phyloP scores from a whole-genome alignment of 83 land plant species.

The Picea engelmannii region DNA sequence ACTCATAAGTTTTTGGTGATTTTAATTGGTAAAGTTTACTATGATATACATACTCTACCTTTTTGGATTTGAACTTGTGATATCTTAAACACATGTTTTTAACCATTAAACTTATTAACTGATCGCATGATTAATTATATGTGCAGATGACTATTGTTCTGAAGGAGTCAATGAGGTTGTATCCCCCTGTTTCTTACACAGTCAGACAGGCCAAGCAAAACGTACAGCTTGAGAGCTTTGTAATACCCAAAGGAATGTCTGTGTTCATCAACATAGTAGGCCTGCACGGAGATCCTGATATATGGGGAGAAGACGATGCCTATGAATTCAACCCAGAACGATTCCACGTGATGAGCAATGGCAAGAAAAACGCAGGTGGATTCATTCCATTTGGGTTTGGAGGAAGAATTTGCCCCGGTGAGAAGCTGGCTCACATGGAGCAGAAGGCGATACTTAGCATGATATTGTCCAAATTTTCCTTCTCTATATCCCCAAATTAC shows the following conservation, averaged over 20 bases:
- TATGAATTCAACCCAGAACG: too few species aligned
- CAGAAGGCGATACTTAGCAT: constrained; percentile 48
- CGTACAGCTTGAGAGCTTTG: constrained; percentile 29
- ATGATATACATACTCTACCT: too few species aligned
- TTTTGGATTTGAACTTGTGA: too few species aligned
- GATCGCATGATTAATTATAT: too few species aligned
- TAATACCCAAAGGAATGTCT: too few species aligned
- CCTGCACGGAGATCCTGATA: too few species aligned
- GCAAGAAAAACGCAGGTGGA: constrained; percentile 46
- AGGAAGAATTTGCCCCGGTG: constrained; percentile 56
- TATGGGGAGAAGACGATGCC: too few species aligned
- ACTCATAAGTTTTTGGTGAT: too few species aligned
- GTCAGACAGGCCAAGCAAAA: constrained; percentile 55
- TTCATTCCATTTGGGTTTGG: constrained; percentile 76
- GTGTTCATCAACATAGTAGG: too few species aligned
- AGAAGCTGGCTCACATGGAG: constrained; percentile 50
- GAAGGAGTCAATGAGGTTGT: constrained; percentile 56
- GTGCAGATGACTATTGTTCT: constrained; percentile 65
- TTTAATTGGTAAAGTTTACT: too few species aligned
- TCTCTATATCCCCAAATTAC: constrained; percentile 48
- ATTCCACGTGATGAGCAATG: constrained; percentile 39
- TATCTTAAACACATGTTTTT: too few species aligned
- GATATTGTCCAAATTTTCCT: constrained; percentile 40
- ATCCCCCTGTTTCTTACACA: constrained; percentile 54
- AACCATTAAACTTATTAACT: too few species aligned